Conservation (phyloP, 768 basidiomycete genomes). For the Coprinopsis sp. region DNA sequence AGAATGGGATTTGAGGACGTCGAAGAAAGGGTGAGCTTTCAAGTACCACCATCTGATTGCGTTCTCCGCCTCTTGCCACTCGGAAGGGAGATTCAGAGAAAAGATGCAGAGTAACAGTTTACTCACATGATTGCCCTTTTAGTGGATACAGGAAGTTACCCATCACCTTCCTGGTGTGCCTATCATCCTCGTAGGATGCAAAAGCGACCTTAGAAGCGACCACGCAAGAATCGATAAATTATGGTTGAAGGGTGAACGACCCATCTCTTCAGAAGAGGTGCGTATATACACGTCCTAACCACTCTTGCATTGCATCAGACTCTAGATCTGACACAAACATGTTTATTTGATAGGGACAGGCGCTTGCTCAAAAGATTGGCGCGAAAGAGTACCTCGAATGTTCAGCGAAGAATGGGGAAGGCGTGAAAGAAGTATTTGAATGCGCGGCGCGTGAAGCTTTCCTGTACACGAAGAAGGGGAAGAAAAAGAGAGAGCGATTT, state of each 20-base stretch:
- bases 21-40: slow-evolving; percentile 88
- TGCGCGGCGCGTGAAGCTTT: no score
- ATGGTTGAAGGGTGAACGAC: neutral
- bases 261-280: neutral
- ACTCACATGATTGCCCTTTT: neutral
- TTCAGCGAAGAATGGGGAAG: neutral
- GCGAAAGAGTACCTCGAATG: slow-evolving; percentile 1
- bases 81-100: neutral
- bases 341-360: neutral
- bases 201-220: slow-evolving; percentile 1
- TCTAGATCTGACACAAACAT: neutral
- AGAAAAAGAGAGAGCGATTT: no score
- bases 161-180: neutral
- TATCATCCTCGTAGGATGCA: neutral
- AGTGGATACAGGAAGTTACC: neutral
- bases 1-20: slow-evolving; percentile 99
- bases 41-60: neutral
- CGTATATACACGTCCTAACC: neutral
- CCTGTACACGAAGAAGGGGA: no score
- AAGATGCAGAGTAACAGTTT: no score
- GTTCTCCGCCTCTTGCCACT: neutral
- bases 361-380: neutral
- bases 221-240: no score
- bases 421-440: neutral
- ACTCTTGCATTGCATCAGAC: neutral